Evolutionary conservation across 108 stramenopile species (phyloP).

Genomic region (Skeletonema tropicum): DNA sequence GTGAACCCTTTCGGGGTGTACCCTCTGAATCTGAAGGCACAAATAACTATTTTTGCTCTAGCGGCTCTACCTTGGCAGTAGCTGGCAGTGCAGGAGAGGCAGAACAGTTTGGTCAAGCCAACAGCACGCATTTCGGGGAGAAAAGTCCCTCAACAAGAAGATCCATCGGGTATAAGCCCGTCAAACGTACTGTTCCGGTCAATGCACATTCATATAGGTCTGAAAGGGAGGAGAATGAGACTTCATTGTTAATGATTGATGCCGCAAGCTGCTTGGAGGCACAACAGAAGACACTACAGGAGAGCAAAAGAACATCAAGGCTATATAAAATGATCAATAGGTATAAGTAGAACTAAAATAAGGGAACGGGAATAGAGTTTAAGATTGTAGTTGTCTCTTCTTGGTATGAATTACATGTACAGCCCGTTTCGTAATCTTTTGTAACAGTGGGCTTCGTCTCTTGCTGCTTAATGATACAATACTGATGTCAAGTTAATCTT

Average conservation of each 20-base stretch:
- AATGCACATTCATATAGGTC: neutral
- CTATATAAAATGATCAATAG: neutral
- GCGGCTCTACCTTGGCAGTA: neutral
- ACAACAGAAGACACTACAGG: neutral
- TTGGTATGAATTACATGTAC: neutral
- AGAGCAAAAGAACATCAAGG: neutral
- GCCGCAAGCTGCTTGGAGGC: neutral
- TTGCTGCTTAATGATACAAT: neutral
- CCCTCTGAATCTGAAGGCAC: conserved; percentile 1
- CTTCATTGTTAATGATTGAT: neutral
- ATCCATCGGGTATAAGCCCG: neutral
- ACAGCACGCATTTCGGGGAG: neutral
- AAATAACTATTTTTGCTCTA: neutral
- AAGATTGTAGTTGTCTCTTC: neutral
- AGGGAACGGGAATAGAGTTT: neutral
- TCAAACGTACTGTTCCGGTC: neutral
- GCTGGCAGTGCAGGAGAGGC: neutral
- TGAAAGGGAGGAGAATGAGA: neutral
- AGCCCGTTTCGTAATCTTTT: neutral
- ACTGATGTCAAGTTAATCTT: neutral
- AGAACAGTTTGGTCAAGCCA: neutral
- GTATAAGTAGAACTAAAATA: neutral
- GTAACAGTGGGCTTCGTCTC: neutral
- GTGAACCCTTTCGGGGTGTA: neutral
- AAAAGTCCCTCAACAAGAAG: neutral